Evolutionary conservation across 495 filamentous ascomycete genomes (phyloP).

Genomic region (Neurospora sp.): DNA sequence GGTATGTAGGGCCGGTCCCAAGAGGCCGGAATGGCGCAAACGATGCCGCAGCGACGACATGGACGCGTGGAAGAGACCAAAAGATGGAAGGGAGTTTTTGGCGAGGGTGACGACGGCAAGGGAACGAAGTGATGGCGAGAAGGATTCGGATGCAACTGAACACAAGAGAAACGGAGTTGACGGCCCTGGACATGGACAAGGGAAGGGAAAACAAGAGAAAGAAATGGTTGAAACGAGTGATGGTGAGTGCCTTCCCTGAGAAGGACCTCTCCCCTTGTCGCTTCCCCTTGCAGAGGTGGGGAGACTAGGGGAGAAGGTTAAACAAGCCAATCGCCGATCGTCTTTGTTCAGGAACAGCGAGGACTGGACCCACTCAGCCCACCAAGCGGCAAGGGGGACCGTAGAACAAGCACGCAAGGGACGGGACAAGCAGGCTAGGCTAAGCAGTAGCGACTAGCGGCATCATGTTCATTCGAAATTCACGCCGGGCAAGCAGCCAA

Average conservation of each 20-base stretch:
- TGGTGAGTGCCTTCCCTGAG: not conserved
- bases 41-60: not conserved
- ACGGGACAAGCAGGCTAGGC: not conserved
- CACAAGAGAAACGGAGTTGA: not conserved
- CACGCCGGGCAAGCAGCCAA: not conserved
- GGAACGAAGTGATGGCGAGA: not conserved
- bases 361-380: not conserved
- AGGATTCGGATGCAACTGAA: not conserved
- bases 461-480: not conserved
- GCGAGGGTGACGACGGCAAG: not conserved
- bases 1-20: not conserved
- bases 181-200: not conserved
- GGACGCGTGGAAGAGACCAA: not conserved
- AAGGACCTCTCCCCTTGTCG: not conserved
- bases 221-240: not conserved
- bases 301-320: not conserved
- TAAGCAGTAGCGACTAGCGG: not conserved
- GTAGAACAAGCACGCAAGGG: not conserved
- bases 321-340: not conserved
- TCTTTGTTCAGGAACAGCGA: not conserved
- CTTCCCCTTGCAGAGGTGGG: not conserved
- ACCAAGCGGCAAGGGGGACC: not conserved
- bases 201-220: not conserved
- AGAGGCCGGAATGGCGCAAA: not conserved
- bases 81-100: not conserved